Evolutionary conservation across 169 alveolate species (phyloP), one percentile per base, ranked within the genome.

Genomic region (Cryptosporidium ryanae): DNA sequence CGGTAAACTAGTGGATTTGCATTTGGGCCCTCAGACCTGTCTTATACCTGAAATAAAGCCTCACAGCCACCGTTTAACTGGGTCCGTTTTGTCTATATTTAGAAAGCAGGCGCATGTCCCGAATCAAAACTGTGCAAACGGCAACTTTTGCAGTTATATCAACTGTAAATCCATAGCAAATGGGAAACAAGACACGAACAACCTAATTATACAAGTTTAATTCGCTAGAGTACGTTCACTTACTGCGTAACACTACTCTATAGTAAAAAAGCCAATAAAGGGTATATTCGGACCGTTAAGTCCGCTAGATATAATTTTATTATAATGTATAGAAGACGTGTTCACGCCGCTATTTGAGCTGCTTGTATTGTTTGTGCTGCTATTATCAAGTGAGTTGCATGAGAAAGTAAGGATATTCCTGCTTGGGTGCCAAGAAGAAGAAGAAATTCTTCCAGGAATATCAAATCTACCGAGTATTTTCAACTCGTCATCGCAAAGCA

Each of bases 361-460:
- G 25, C 87, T 76, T 2, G 76, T 61, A 48, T 55, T 76, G 23
- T 32, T 38, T 21, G 71, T 27, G 25, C 21, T 38, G 38, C 23
- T 46, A 15, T 55, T 29, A 12, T 76, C 87, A 13, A 76, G n/a
- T 13, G 87, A 34, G 25, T 76, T 76, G 48, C 87, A 76, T 1
- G 76, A 67, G 13, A 76, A 21, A 0, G 76, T 43, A 21, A 76
- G 38, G 1, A 76, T 76, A 17, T 76, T 52, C 25, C 87, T 76
- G 59, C 59, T 57, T 23, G 87, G 87, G 38, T 76, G 87, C 87
- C 87, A 76, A n/a, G 87, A 59, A 10, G 64, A 46, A 29, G 68
- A 55, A 7, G 64, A 17, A 15, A 76, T 55, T 55, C 87, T 55
- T 12, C 87, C 87, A 3, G 87, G 87, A 44, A 76, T 59, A 25